Base-by-base conservation (phyloP, 2,329 filamentous ascomycete genomes). In the Paecilomyces sp. region DNA sequence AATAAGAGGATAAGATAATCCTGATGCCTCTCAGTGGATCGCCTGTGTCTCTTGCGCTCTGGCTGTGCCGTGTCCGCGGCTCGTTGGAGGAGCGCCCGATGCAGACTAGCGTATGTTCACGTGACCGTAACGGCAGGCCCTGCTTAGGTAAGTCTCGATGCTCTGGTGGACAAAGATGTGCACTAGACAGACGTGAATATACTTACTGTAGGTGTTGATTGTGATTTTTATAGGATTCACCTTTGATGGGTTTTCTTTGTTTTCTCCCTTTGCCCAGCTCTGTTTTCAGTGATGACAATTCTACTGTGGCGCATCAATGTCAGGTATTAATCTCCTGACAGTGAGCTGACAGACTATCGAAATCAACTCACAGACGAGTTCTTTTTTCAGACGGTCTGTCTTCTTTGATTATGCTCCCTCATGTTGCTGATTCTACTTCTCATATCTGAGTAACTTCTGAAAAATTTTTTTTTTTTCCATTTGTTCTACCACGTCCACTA, bases 1-100 rank as follows among this genome's bases (percentile, higher is more conserved):
- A 53, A 55, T 55, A 59, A 61, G 60, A 56, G 59, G 58, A 62
- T 65, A 62, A 65, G 65, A 65, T 62, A 63, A 66, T 67, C 66
- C 62, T 60, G 62, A 64, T 60, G 61, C 57, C 61, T 57, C 54
- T 60, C 54, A 33, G 28, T 58, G 47, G 36, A 54, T 25, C 57
- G 57, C 34, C 25, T 11, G 18, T 28, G 47, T 52, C 18, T 53
- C 28, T n/a, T 54, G 56, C 55, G 56, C 53, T 50, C 61, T 64
- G 58, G 61, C 65, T 58, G 58, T 64, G 65, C 64, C 62, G 65
- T 65, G 61, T 57, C 59, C 60, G 41, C 34, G 31, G 24, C n/a
- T 41, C 51, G 54, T 57, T 52, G 51, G 22, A 30, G 51, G 28
- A 30, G 1, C n/a, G 28, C 58, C 64, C 25, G n/a, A 63, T 68